A percentile compares a stretch with the other conserved stretches of the same genome.
These are phyloP conservation scores for Fusarium luffae DNA, from an alignment of 2,329 filamentous ascomycete genomes.

Conservation along the genomic window DNA sequence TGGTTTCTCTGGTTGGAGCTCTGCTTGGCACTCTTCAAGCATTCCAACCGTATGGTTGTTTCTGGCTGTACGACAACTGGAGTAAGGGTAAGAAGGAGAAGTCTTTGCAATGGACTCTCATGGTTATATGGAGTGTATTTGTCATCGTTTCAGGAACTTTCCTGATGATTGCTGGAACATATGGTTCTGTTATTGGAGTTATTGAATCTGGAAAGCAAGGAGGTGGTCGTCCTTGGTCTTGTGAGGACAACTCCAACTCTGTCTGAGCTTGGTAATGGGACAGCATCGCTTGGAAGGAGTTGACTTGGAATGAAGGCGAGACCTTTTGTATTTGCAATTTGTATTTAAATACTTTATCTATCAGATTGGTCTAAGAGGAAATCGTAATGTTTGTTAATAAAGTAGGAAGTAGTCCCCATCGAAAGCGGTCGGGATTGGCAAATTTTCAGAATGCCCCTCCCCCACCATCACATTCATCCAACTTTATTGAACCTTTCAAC, in stretches of 20 bases:
- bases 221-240: slow-evolving; percentile 55
- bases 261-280: neutral
- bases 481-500: no score
- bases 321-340: neutral
- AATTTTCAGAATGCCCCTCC: slow-evolving; percentile 24
- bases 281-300: neutral
- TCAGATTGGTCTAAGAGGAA: neutral
- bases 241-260: slow-evolving; percentile 56
- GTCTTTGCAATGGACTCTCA: slow-evolving; percentile 6
- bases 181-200: slow-evolving; percentile 53
- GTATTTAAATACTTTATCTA: neutral
- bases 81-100: neutral
- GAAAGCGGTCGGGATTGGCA: slow-evolving; percentile 37
- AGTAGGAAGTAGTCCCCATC: neutral
- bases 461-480: slow-evolving; percentile 10
- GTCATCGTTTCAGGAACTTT: slow-evolving; percentile 45
- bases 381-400: neutral
- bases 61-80: slow-evolving; percentile 47
- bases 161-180: slow-evolving; percentile 57
- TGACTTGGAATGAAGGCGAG: neutral
- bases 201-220: slow-evolving; percentile 50
- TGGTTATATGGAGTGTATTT: slow-evolving; percentile 19
- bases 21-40: slow-evolving; percentile 46
- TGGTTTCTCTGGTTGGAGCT: slow-evolving; percentile 46
- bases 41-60: slow-evolving; percentile 42